These are phyloP conservation scores for Avena sativa DNA, from an alignment of 176 grass and related monocot species.

Conservation along the genomic window DNA sequence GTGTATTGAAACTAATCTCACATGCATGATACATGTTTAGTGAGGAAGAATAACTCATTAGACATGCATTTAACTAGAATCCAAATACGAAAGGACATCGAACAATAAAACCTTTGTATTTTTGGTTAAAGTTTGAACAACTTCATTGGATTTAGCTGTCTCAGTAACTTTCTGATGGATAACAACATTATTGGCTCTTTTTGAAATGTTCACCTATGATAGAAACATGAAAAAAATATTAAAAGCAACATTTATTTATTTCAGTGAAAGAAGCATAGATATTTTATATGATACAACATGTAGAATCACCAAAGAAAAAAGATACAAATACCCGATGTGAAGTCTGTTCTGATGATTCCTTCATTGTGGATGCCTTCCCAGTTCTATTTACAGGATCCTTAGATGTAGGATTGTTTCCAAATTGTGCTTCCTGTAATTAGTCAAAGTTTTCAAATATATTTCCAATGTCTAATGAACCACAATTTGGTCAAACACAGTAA, in stretches of 20 bases:
- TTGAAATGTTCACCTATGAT: neutral
- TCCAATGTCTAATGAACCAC: neutral
- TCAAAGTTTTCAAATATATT: neutral
- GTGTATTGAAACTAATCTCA: no score
- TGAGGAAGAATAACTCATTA: no score
- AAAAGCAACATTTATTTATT: neutral
- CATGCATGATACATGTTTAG: no score
- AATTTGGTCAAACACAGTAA: neutral
- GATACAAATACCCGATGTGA: neutral
- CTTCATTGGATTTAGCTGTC: no score
- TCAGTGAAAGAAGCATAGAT: neutral
- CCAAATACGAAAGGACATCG: no score
- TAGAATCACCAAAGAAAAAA: neutral
- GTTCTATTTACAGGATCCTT: neutral
- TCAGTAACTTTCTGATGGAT: no score
- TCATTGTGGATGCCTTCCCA: neutral
- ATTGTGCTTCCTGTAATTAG: neutral
- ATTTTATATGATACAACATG: neutral
- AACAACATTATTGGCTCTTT: no score
- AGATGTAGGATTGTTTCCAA: neutral
- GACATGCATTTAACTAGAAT: no score
- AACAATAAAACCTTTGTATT: no score
- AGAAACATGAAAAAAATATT: neutral
- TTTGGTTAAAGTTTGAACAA: no score
- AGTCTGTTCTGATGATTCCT: no score